A percentile compares a stretch with the other conserved stretches of the same genome.
phyloP scores from a whole-genome alignment of 805 yeast species.

The Ogataea trehaloabstinens region DNA sequence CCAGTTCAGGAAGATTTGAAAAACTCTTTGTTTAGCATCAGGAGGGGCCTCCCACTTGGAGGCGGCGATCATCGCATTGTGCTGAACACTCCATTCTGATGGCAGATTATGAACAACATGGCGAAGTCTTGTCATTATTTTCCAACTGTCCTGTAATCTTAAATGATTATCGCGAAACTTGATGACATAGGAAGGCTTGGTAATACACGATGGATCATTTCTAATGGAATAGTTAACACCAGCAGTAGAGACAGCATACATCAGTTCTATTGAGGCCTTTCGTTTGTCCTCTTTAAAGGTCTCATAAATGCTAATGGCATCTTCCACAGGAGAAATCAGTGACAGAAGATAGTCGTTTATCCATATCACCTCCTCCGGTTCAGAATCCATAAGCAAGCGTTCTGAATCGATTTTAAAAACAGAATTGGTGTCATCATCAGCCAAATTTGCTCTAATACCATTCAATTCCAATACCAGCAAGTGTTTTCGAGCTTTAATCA shows the following conservation, averaged over 20 bases:
- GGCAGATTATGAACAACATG: constrained; percentile 68
- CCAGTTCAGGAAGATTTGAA: constrained; percentile 70
- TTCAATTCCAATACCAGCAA: constrained; percentile 10
- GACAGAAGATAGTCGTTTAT: constrained; percentile 8
- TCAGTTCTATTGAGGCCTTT: constrained; percentile 36
- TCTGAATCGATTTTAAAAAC: constrained; percentile 16
- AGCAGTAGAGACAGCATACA: constrained; percentile 41
- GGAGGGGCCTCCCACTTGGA: constrained; percentile 44
- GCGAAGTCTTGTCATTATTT: constrained; percentile 71
- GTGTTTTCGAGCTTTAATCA: constrained; percentile 9
- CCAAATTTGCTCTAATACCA: constrained; percentile 3
- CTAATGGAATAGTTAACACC: constrained; percentile 47
- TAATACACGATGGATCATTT: constrained; percentile 86
- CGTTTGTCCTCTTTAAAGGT: constrained; percentile 10
- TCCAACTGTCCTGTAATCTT: constrained; percentile 84
- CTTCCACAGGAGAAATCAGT: constrained; percentile 9
- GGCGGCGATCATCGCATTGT: constrained; percentile 31
- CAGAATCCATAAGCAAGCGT: constrained; percentile 14
- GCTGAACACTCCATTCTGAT: constrained; percentile 40
- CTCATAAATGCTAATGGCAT: constrained; percentile 8
- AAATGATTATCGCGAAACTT: constrained; percentile 72
- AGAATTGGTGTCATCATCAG: constrained; percentile 1
- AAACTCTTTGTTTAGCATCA: constrained; percentile 53
- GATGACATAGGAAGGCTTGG: constrained; percentile 82
- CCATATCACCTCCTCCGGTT: constrained; percentile 24